Evolutionary conservation across 139 green algal species (phyloP).

Genomic region (Chlorella sorokiniana): DNA sequence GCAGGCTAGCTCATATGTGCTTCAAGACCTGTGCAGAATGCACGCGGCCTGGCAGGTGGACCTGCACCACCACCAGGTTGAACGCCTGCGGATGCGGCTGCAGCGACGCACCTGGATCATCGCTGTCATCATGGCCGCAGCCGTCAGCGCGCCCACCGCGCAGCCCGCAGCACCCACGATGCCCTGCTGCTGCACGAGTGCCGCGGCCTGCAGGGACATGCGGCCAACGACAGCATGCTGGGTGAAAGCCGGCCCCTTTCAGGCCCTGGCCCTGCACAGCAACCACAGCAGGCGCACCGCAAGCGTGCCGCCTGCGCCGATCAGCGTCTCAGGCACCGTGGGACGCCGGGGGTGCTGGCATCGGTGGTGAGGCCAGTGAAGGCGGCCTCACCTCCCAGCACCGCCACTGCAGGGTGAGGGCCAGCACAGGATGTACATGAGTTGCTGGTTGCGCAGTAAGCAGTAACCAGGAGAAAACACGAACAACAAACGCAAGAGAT

Average conservation of each 20-base stretch:
- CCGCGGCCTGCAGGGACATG: constrained; percentile 1
- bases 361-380: constrained; percentile 31
- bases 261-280: neutral
- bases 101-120: constrained; percentile 8
- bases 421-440: neutral
- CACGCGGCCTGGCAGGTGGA: no score
- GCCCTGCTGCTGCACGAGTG: constrained; percentile 12
- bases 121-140: constrained; percentile 21
- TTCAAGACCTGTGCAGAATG: neutral
- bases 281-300: neutral
- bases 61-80: no score
- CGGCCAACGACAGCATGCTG: neutral
- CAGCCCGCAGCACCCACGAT: constrained; percentile 22
- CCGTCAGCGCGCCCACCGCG: constrained; percentile 13
- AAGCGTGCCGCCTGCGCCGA: constrained; percentile 28
- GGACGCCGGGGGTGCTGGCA: constrained; percentile 11
- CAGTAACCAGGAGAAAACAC: no score
- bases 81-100: no score
- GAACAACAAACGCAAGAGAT: neutral
- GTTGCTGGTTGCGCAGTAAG: neutral
- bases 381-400: constrained; percentile 40
- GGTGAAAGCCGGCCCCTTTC: no score
- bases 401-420: constrained; percentile 30
- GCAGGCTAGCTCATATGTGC: no score
- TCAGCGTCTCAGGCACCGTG: constrained; percentile 24